These are phyloP conservation scores for Pseudevernia furfuracea DNA, from an alignment of 495 filamentous ascomycete genomes.

Conservation along the genomic window DNA sequence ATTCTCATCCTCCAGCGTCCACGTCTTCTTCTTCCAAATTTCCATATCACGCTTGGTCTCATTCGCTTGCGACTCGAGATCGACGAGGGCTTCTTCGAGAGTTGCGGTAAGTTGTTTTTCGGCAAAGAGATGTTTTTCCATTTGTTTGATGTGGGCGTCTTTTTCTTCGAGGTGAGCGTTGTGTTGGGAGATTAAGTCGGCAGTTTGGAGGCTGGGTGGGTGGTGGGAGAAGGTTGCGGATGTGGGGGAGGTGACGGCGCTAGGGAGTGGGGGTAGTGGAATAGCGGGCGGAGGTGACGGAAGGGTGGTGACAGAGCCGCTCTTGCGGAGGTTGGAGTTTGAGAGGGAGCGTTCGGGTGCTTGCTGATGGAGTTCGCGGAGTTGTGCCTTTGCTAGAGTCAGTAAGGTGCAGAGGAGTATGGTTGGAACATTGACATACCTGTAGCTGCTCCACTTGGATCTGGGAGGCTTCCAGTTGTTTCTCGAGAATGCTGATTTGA, in stretches of 20 bases:
- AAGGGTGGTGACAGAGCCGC: slow-evolving; percentile 68
- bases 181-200: slow-evolving; percentile 63
- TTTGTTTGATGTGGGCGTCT: slow-evolving; percentile 86
- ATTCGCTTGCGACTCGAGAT: slow-evolving; percentile 80
- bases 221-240: slow-evolving; percentile 77
- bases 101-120: slow-evolving; percentile 95
- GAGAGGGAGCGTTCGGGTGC: slow-evolving; percentile 61
- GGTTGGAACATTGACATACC: slow-evolving; percentile 26
- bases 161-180: slow-evolving; percentile 74
- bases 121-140: slow-evolving; percentile 92
- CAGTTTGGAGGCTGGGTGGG: slow-evolving; percentile 58
- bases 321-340: slow-evolving; percentile 77
- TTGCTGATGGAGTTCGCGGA: slow-evolving; percentile 31
- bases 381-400: slow-evolving; percentile 22
- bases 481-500: slow-evolving; percentile 40
- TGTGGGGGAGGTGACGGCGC: slow-evolving; percentile 74
- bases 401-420: slow-evolving; percentile 11
- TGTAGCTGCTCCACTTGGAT: slow-evolving; percentile 46
- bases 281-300: slow-evolving; percentile 87
- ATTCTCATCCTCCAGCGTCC: slow-evolving; percentile 70
- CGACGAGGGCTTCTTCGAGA: slow-evolving; percentile 88
- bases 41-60: slow-evolving; percentile 81
- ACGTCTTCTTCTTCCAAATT: slow-evolving; percentile 77
- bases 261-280: slow-evolving; percentile 89
- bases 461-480: slow-evolving; percentile 46